Percentiles rank a stretch among this genome's conserved stretches.
These are phyloP conservation scores for Salvia sclarea DNA, from an alignment of 305 asterid genomes.

Conservation along the genomic window DNA sequence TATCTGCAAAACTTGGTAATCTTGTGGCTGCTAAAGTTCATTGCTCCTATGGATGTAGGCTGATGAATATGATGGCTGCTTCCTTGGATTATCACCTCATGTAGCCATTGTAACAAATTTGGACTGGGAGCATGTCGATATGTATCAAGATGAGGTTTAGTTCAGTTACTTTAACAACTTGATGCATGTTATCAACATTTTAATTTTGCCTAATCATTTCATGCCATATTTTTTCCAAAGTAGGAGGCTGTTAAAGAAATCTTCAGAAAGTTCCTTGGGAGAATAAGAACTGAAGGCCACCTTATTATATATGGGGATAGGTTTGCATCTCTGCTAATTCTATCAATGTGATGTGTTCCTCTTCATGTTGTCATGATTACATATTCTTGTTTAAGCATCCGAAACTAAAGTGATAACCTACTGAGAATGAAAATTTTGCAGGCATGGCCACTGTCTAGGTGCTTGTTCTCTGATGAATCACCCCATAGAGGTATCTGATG, in stretches of 20 bases:
- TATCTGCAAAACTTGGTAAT: neutral
- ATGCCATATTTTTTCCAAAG: slow-evolving; percentile 2
- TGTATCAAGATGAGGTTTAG: slow-evolving; percentile 37
- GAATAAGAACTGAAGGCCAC: slow-evolving; percentile 39
- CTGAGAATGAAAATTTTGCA: slow-evolving; percentile 16
- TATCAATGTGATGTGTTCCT: neutral
- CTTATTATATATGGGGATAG: slow-evolving; percentile 44
- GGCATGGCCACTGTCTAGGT: slow-evolving; percentile 28
- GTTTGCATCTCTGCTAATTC: slow-evolving; percentile 15
- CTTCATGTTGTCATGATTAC: slow-evolving; percentile 14
- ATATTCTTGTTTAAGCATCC: neutral
- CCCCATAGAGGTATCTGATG: slow-evolving; percentile 2
- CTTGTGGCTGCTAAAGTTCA: slow-evolving; percentile 7
- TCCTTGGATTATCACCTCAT: slow-evolving; percentile 41
- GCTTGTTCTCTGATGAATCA: slow-evolving; percentile 38
- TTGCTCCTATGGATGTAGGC: slow-evolving; percentile 34
- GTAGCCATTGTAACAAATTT: slow-evolving; percentile 42
- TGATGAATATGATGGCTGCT: slow-evolving; percentile 51
- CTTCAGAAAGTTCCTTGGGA: slow-evolving; percentile 40
- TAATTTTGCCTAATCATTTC: slow-evolving; percentile 8
- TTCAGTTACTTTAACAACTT: neutral
- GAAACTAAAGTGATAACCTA: neutral
- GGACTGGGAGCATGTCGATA: slow-evolving; percentile 50
- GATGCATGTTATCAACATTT: neutral
- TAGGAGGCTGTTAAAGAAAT: slow-evolving; percentile 39